Evolutionary conservation across 2,329 filamentous ascomycete species (phyloP), one percentile per base, ranked within the genome.

Genomic region (Stachybotrys chlorohalonatus): DNA sequence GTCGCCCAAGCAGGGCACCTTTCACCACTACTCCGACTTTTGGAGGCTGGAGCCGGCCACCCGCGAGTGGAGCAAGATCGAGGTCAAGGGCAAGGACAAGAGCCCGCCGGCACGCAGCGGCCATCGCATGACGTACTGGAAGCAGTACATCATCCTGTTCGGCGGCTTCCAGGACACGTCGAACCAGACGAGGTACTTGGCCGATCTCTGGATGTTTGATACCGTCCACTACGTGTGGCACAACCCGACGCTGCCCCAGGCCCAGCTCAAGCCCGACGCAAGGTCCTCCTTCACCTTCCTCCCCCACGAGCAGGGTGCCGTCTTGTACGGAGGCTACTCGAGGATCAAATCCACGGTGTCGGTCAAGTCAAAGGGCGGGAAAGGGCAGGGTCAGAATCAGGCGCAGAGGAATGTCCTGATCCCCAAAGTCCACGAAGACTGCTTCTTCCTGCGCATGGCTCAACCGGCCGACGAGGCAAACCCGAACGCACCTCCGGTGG

Each of bases 21-120:
- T 99, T 66, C 96, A 99, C 70, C 94, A 99, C 72, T 99, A 99
- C 75, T 96, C 95, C 65, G 94, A 97, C 73, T 97, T 99, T 69
- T 99, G 94, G 93, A 81, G 87, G 52, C 80, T 97, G 48, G 92
- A 97, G 66, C 88, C 93, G 0, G 81, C 80, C 8, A 85, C 83
- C 7, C 81, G 91, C 63, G 94, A 99, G 74, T 99, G 94, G 94
- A 89, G 84, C 55, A 87, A 92, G 57, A 78, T 99, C 39, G 94
- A 99, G 69, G 80, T 79, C 63, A 83, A 82, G 74, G 89, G 89
- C 56, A 83, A 83, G 74, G 88, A 89, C 54, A 89, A 89, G 69
- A 80, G 81, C 42, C 93, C 93, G 46, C 87, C 90, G 2, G 91
- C 93, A 3, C 80, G 94, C 60, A 95, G 89, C 68, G 94, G 94